phyloP scores from a whole-genome alignment of 1,284 basidiomycete genomes.

The Lentinus polychrous region DNA sequence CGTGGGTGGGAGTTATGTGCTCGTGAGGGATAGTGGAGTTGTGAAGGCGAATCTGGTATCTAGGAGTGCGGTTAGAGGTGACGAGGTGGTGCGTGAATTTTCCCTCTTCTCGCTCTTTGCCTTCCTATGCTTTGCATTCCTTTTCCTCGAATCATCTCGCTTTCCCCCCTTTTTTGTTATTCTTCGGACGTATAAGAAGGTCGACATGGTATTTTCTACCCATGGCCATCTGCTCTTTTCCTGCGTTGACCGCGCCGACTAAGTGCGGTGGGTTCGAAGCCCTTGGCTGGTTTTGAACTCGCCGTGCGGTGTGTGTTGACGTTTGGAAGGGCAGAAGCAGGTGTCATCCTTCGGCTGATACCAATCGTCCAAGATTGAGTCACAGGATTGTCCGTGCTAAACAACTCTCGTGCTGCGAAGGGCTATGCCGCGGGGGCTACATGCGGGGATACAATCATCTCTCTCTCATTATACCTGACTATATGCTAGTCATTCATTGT shows the following conservation, averaged over 20 bases:
- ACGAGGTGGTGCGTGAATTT: constrained; percentile 58
- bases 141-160: constrained; percentile 5
- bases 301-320: constrained; percentile 16
- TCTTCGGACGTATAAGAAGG: constrained; percentile 80
- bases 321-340: constrained; percentile 27
- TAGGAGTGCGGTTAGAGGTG: constrained; percentile 30
- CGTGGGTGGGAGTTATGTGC: constrained; percentile 80
- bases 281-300: constrained; percentile 44
- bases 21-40: constrained; percentile 62
- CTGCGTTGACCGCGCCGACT: constrained; percentile 16
- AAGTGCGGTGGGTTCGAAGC: constrained; percentile 31
- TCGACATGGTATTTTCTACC: constrained; percentile 68
- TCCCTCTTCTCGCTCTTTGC: neutral
- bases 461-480: constrained; percentile 9
- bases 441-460: constrained; percentile 56
- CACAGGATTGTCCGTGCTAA: constrained; percentile 35
- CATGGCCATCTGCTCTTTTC: constrained; percentile 44
- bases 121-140: constrained; percentile 23
- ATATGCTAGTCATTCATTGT: constrained; percentile 7
- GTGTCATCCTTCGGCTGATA: constrained; percentile 71
- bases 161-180: constrained; percentile 10
- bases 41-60: constrained; percentile 42
- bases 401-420: constrained; percentile 77
- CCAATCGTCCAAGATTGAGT: constrained; percentile 75
- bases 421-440: constrained; percentile 77